Percentiles rank a stretch among this genome's conserved stretches.
These are phyloP conservation scores for Biscogniauxia marginata DNA, from an alignment of 2,329 filamentous ascomycete genomes.

Conservation along the genomic window DNA sequence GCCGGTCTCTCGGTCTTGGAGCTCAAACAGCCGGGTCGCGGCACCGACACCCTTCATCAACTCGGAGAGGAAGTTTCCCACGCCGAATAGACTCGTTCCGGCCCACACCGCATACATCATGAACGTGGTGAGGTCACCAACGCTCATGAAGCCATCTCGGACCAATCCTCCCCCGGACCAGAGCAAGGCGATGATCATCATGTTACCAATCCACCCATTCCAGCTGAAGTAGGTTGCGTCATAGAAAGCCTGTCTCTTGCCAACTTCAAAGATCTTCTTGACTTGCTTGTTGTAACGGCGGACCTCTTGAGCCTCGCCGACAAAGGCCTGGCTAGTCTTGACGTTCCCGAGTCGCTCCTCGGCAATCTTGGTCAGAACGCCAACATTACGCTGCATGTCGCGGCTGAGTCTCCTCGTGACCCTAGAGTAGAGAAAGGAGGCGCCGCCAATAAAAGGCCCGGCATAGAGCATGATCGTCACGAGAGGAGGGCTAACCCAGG, in stretches of 20 bases:
- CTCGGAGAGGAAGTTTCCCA: constrained; percentile 96
- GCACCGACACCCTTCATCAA: constrained; percentile 99
- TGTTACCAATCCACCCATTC: constrained; percentile 90
- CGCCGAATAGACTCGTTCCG: constrained; percentile 83
- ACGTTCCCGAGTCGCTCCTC: constrained; percentile 98
- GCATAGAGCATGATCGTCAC: constrained; percentile 83
- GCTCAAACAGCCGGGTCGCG: constrained; percentile 91
- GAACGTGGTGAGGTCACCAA: constrained; percentile 93
- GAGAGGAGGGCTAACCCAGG: constrained; percentile 89
- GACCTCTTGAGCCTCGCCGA: constrained; percentile 87
- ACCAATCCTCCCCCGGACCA: constrained; percentile 91
- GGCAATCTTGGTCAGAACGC: constrained; percentile 91
- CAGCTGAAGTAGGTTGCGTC: constrained; percentile 86
- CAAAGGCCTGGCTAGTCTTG: constrained; percentile 94
- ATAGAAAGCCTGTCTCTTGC: constrained; percentile 81
- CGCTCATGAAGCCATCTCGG: constrained; percentile 77
- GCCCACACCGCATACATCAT: constrained; percentile 96
- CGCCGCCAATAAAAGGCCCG: constrained; percentile 86
- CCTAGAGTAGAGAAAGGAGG: constrained; percentile 88
- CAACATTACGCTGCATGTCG: constrained; percentile 90
- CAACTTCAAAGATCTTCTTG: constrained; percentile 85
- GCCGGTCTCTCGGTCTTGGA: constrained; percentile 84
- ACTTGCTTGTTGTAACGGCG: constrained; percentile 89
- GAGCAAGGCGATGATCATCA: constrained; percentile 89
- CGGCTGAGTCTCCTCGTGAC: constrained; percentile 86